Evolutionary conservation across 78 protist genomes (phyloP).

Genomic region (Pigoraptor vietnamica): DNA sequence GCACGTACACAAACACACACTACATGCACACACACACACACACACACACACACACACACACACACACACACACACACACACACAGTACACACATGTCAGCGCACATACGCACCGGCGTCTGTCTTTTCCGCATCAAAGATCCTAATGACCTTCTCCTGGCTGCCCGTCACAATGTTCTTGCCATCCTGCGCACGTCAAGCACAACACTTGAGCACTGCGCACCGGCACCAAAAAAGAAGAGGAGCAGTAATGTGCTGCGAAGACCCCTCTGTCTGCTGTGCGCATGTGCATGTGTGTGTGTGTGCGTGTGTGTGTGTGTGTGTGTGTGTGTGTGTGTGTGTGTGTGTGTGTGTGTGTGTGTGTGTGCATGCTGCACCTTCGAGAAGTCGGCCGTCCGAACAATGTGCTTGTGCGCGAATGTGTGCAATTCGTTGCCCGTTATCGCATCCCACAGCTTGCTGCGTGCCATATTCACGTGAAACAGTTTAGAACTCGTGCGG

Average conservation of each 20-base stretch:
- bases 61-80: not conserved
- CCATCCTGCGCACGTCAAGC: not conserved
- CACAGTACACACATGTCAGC: not conserved
- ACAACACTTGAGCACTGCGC: not conserved
- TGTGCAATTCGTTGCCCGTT: conserved; percentile 53
- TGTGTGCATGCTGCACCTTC: not conserved
- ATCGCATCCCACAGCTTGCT: conserved; percentile 80
- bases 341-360: no score
- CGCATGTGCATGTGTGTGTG: no score
- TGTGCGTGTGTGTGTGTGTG: no score
- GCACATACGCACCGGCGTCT: not conserved
- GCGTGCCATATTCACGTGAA: not conserved
- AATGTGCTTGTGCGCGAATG: conserved; percentile 58
- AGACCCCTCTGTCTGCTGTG: no score
- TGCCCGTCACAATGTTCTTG: conserved; percentile 50
- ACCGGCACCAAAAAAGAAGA: not conserved
- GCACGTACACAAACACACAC: not conserved
- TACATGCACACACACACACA: not conserved
- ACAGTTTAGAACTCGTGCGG: not conserved
- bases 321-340: no score
- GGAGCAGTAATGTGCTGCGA: not conserved
- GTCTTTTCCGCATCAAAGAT: conserved; percentile 37
- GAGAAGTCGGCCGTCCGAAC: conserved; percentile 61
- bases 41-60: not conserved
- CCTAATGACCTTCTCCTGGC: conserved; percentile 50